A percentile compares a stretch with the other conserved stretches of the same genome.
phyloP scores from a whole-genome alignment of 75 land plant species.

The Gnetum montanum region DNA sequence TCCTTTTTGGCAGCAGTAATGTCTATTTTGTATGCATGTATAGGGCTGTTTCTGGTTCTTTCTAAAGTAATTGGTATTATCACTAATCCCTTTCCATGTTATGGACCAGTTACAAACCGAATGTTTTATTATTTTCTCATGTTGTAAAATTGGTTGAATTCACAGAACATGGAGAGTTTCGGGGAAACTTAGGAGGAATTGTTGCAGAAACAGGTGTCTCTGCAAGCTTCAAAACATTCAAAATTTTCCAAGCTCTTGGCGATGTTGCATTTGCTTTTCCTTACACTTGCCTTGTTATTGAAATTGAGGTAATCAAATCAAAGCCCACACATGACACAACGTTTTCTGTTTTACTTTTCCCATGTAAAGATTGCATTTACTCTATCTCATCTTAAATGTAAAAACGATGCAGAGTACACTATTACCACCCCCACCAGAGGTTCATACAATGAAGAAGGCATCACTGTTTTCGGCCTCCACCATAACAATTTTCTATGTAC shows the following conservation, averaged over 20 bases:
- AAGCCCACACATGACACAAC: constrained; percentile 13
- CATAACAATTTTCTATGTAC: constrained; percentile 15
- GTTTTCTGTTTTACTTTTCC: no score
- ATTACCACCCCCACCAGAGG: constrained; percentile 11
- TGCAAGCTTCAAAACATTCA: constrained; percentile 12
- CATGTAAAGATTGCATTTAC: not conserved
- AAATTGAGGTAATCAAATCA: constrained; percentile 27
- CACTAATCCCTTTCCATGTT: not conserved
- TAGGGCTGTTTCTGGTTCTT: constrained; percentile 21
- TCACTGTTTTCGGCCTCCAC: not conserved
- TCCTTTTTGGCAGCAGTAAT: constrained; percentile 22
- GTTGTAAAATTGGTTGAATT: no score
- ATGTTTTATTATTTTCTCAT: no score
- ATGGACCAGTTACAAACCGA: no score
- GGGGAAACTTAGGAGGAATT: constrained; percentile 2
- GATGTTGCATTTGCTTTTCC: constrained; percentile 35
- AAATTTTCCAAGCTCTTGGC: constrained; percentile 21
- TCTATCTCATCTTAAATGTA: not conserved
- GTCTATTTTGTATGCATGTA: constrained; percentile 20
- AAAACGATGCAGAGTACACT: constrained; percentile 15
- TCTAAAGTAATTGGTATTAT: constrained; percentile 12
- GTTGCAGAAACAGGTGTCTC: not conserved
- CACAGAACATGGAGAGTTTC: constrained; percentile 2
- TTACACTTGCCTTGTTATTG: constrained; percentile 24
- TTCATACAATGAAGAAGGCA: constrained; percentile 15